phyloP scores from a whole-genome alignment of 2,329 filamentous ascomycete genomes.

The Parastagonospora avenae region DNA sequence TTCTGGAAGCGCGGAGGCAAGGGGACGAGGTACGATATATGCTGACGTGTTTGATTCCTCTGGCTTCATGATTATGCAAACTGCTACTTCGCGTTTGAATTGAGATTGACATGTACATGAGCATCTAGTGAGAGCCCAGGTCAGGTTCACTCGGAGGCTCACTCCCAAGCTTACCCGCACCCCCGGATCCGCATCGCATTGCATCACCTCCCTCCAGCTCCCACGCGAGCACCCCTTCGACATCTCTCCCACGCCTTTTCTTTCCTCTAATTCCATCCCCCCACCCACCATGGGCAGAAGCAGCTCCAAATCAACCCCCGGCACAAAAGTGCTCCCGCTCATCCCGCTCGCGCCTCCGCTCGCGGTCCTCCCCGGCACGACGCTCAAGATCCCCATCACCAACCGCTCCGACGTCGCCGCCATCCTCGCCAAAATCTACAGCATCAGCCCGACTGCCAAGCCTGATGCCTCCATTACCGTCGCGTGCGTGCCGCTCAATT shows the following conservation, averaged over 20 bases:
- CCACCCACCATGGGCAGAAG: conserved; percentile 41
- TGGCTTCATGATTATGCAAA: too few species aligned
- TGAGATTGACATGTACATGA: neutral
- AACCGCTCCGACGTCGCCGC: conserved; percentile 87
- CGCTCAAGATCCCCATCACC: conserved; percentile 81
- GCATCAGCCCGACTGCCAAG: conserved; percentile 69
- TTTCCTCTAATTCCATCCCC: neutral
- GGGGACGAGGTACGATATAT: too few species aligned
- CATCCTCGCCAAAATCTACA: conserved; percentile 83
- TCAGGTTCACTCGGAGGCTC: neutral
- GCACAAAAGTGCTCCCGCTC: conserved; percentile 65
- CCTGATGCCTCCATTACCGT: conserved; percentile 74
- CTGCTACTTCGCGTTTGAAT: neutral
- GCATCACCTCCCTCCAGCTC: neutral
- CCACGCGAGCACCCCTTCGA: conserved; percentile 1
- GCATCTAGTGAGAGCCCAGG: too few species aligned
- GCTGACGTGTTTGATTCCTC: too few species aligned
- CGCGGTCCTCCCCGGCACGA: conserved; percentile 83
- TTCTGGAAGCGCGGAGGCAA: conserved; percentile 17
- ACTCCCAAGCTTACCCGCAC: neutral
- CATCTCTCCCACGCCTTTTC: neutral
- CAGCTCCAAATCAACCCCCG: conserved; percentile 30
- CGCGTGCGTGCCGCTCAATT: conserved; percentile 84
- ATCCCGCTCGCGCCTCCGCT: conserved; percentile 80
- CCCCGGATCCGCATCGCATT: conserved; percentile 8